Percentiles rank a stretch among this genome's conserved stretches.
phyloP scores from a whole-genome alignment of 2,329 filamentous ascomycete species.

The Fusarium nelsonii region DNA sequence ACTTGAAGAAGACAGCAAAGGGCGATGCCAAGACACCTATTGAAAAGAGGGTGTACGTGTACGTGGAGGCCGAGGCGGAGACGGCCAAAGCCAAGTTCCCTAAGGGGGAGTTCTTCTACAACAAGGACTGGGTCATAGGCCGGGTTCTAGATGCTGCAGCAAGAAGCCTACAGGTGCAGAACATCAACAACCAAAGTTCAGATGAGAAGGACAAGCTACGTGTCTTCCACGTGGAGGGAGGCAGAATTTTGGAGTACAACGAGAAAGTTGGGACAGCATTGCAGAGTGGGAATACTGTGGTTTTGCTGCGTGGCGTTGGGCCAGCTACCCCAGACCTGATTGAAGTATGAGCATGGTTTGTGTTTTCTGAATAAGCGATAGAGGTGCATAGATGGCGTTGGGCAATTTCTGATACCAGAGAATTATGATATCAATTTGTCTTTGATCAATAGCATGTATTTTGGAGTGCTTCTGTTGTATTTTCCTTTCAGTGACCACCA shows the following conservation, averaged over 20 bases:
- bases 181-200: conserved; percentile 82
- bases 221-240: conserved; percentile 93
- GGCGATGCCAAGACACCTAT: conserved; percentile 84
- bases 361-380: conserved; percentile 16
- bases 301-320: conserved; percentile 86
- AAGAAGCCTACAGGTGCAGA: conserved; percentile 80
- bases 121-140: conserved; percentile 89
- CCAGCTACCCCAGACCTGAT: conserved; percentile 78
- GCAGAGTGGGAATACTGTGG: conserved; percentile 88
- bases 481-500: background rate
- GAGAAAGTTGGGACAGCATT: conserved; percentile 84
- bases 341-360: conserved; percentile 52
- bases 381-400: conserved; percentile 43
- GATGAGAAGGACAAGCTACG: conserved; percentile 84
- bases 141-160: conserved; percentile 83
- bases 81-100: conserved; percentile 87
- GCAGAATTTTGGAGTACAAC: conserved; percentile 85
- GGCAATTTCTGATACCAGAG: conserved; percentile 8
- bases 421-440: background rate
- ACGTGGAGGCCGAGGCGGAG: conserved; percentile 89
- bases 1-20: conserved; percentile 87
- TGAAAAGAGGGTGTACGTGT: conserved; percentile 90
- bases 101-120: conserved; percentile 84
- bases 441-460: background rate
- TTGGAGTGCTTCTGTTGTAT: background rate